These are phyloP conservation scores for Plantago coronopus DNA, from an alignment of 305 asterid genomes.

Conservation along the genomic window DNA sequence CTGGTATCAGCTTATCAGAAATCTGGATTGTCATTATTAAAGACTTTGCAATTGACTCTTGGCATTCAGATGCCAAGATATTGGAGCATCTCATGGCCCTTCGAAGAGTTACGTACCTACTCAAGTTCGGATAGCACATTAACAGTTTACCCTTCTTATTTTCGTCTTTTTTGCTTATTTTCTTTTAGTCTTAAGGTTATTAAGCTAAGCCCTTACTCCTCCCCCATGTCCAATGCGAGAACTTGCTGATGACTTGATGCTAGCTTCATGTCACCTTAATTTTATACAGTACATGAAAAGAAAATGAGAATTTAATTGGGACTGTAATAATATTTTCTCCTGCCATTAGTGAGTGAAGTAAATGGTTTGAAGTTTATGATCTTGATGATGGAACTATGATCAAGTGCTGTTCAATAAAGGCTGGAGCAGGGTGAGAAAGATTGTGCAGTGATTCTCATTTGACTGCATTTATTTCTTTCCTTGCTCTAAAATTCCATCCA, in stretches of 20 bases:
- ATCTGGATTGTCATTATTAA: conserved; percentile 19
- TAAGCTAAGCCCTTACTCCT: conserved; percentile 7
- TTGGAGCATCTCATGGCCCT: conserved; percentile 23
- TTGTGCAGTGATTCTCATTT: not conserved
- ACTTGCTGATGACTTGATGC: conserved; percentile 2
- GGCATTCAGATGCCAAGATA: conserved; percentile 22
- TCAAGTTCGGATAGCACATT: conserved; percentile 20
- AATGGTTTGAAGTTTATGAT: not conserved
- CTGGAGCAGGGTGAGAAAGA: not conserved
- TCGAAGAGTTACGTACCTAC: conserved; percentile 30
- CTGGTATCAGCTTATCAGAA: conserved; percentile 14
- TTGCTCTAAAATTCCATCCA: not conserved
- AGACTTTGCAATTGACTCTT: conserved; percentile 25
- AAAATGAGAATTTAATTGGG: not conserved
- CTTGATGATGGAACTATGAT: not conserved
- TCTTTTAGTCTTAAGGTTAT: conserved; percentile 19
- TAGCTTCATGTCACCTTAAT: not conserved
- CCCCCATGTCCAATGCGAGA: conserved; percentile 18
- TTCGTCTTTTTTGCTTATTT: conserved; percentile 22
- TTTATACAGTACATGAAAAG: not conserved
- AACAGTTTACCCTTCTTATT: conserved; percentile 16
- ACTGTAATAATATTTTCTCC: too few relatives aligned
- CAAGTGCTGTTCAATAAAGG: not conserved
- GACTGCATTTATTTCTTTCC: not conserved
- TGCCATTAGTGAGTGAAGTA: not conserved